Conservation (phyloP, 768 basidiomycete species). For the Tylopilus plumbeoviolaceoides region DNA sequence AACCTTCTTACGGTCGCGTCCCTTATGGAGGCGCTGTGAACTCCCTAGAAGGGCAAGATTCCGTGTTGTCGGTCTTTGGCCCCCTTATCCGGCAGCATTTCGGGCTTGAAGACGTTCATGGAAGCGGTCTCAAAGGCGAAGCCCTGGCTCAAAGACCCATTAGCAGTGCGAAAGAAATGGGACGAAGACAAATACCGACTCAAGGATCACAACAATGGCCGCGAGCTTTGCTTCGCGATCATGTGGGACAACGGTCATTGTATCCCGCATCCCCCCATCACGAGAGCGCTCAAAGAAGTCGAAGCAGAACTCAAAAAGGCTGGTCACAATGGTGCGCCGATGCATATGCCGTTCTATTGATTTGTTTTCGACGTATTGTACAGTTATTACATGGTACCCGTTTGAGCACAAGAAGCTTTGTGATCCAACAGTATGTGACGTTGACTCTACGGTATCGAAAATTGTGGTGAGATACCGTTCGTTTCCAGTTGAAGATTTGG, state of each 20-base stretch:
- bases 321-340: slow-evolving; percentile 57
- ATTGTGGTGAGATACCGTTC: not conserved
- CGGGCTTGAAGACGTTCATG: too few species aligned
- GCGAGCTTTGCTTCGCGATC: too few species aligned
- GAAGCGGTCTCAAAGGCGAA: slow-evolving; percentile 53
- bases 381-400: slow-evolving; percentile 78
- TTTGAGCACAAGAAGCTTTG: slow-evolving; percentile 43
- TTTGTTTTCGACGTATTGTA: not conserved
- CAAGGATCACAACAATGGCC: slow-evolving; percentile 50
- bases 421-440: slow-evolving; percentile 37
- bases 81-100: slow-evolving; percentile 56
- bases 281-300: slow-evolving; percentile 52
- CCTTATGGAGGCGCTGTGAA: too few species aligned
- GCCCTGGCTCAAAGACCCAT: slow-evolving; percentile 69
- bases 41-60: too few species aligned
- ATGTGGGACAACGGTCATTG: too few species aligned
- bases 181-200: slow-evolving; percentile 54
- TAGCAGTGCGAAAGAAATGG: too few species aligned
- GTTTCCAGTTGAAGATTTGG: slow-evolving; percentile 40
- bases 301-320: slow-evolving; percentile 54
- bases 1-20: too few species aligned
- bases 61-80: too few species aligned
- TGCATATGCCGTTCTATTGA: not conserved
- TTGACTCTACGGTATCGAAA: slow-evolving; percentile 8
- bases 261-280: slow-evolving; percentile 60